phyloP scores from a whole-genome alignment of 805 yeast genomes.

The Priceomyces melissophilus region DNA sequence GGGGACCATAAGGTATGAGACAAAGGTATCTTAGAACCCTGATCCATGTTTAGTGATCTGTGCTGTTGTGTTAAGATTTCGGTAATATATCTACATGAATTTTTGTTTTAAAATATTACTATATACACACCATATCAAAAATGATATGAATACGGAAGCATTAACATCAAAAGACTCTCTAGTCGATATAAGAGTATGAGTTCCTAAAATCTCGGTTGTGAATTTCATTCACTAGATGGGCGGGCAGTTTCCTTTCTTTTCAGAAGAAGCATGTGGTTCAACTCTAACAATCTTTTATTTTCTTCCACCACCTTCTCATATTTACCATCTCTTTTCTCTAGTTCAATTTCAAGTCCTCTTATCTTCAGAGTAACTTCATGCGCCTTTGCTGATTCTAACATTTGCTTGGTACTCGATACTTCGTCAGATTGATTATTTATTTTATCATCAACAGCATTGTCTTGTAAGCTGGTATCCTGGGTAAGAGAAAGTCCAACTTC shows the following conservation, averaged over 20 bases:
- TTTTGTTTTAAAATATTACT: too few species aligned
- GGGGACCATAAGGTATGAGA: constrained; percentile 98
- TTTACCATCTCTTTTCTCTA: constrained; percentile 17
- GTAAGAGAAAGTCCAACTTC: constrained; percentile 1
- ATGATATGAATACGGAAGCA: too few species aligned
- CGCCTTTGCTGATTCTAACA: background rate
- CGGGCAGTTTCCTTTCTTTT: constrained; percentile 1
- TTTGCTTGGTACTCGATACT: background rate
- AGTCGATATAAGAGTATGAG: too few species aligned
- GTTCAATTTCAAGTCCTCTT: constrained; percentile 18
- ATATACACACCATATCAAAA: too few species aligned
- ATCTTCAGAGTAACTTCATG: constrained; percentile 4
- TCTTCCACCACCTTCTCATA: constrained; percentile 22
- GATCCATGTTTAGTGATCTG: constrained; percentile 22
- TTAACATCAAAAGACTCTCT: too few species aligned
- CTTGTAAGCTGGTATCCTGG: background rate
- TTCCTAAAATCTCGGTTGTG: too few species aligned
- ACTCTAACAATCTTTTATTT: constrained; percentile 27
- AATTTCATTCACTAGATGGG: too few species aligned
- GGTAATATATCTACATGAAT: too few species aligned
- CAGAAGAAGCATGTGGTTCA: constrained; percentile 23
- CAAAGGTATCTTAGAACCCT: constrained; percentile 48
- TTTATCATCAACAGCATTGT: constrained; percentile 1
- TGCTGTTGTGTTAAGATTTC: background rate
- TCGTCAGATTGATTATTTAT: background rate